Evolutionary conservation across 768 basidiomycete genomes (phyloP), one percentile per base, ranked within the genome.

Genomic region (Dacryopinax spathularia): DNA sequence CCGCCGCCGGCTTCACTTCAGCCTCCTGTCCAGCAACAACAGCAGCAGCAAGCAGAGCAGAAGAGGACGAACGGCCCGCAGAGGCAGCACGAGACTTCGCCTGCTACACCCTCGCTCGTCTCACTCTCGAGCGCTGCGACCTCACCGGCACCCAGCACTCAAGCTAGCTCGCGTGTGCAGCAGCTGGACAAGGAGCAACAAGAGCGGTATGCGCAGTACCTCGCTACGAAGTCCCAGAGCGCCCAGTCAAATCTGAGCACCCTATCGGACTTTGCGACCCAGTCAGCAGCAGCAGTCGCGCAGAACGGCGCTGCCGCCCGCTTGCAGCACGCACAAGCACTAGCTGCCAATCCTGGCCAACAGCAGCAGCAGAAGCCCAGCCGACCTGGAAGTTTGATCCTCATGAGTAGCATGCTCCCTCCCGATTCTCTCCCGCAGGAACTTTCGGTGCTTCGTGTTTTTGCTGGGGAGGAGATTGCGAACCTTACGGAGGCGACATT

Each of bases 401-500:
- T 74, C 60, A 66, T 63, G 48, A 56, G 29, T 29, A 22, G 31
- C 33, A 35, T 34, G 33, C 36, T 34, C 22, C 60, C 33, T 5
- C 60, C 25, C 5, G 60, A 56, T 20, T 25, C 25, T 22, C 25
- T 56, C 25, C 48, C 89, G 2, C 90, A 89, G 0, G 86, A 93
- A 62, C 81, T 99, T 63, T 96, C 88, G 69, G 96, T 99, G 66
- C 86, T 99, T 60, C 89, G 96, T 27, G 85, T 99, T 36, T 99
- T 99, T 71, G 94, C 95, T 0, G 96, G 95, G 31, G 84, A 87
- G 67, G 48, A 56, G 22, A 56, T 56, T 29, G 48, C 48, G 9
- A 81, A 90, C 67, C 72, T 98, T 66, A 91, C 92, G 0, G 94
- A 98, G 69, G 91, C 93, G 1, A 96, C 95, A 4, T 99, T 99